Percentiles rank a stretch among this genome's conserved stretches.
These are phyloP conservation scores for Aspergillus viridinutans DNA, from an alignment of 2,329 filamentous ascomycete genomes.

Conservation along the genomic window DNA sequence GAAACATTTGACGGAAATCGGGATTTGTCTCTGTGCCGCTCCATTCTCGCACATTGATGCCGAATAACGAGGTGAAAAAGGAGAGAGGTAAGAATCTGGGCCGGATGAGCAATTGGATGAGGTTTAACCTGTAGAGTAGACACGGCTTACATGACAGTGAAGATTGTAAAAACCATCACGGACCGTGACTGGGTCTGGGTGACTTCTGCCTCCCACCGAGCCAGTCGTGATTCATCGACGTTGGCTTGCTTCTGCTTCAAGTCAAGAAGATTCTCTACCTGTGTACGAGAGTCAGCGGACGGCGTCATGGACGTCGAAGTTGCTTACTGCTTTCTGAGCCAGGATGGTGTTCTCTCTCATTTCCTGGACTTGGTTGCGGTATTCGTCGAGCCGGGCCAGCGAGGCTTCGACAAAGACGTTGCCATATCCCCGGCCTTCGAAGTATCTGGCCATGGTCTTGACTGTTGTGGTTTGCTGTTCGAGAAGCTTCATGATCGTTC, in stretches of 20 bases:
- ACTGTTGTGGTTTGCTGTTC: constrained; percentile 54
- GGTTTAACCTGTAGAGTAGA: background rate
- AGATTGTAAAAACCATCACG: constrained; percentile 56
- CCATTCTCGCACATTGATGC: constrained; percentile 63
- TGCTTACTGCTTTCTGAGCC: constrained; percentile 53
- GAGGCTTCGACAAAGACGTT: constrained; percentile 52
- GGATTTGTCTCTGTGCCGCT: constrained; percentile 45
- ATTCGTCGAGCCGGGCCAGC: constrained; percentile 51
- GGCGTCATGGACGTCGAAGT: background rate
- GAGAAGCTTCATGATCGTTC: constrained; percentile 54
- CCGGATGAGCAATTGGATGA: background rate
- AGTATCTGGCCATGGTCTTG: constrained; percentile 34
- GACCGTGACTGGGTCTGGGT: constrained; percentile 59
- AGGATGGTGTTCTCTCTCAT: constrained; percentile 57
- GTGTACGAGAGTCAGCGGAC: constrained; percentile 4
- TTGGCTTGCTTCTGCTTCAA: constrained; percentile 65
- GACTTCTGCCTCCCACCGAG: constrained; percentile 59
- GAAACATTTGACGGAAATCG: constrained; percentile 20
- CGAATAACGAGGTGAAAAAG: constrained; percentile 63
- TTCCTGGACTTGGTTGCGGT: constrained; percentile 51
- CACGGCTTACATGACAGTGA: constrained; percentile 54
- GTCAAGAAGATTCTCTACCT: constrained; percentile 62
- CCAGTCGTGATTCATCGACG: constrained; percentile 62
- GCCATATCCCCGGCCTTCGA: constrained; percentile 37
- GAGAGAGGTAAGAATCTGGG: constrained; percentile 55